Evolutionary conservation across 495 filamentous ascomycete genomes (phyloP), one percentile per base, ranked within the genome.

Genomic region (Xylaria intraflava): DNA sequence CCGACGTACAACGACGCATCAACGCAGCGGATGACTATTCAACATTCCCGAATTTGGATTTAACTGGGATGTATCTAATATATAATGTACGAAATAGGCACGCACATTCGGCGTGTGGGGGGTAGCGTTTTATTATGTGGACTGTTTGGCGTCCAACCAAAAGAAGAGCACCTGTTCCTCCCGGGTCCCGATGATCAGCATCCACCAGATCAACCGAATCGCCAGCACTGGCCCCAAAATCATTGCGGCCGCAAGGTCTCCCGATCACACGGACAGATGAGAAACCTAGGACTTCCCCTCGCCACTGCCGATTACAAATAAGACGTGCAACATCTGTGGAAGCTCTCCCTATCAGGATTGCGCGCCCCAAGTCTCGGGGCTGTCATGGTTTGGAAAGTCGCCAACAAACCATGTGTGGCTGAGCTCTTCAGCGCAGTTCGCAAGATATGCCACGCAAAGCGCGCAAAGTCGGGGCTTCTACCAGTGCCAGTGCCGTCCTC

Each of bases 211-310:
- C 27, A 17, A 17, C 35, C 35, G 35, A 38, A n/a, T 3, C n/a
- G 35, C 35, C 35, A 38, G 35, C 35, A 11, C 35, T 33, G 19
- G 4, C n/a, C 16, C 24, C 42, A 14, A 14, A 39, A 44, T 40
- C 24, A 43, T 33, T 17, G 40, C 29, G 27, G 27, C 30, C 20
- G 30, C 29, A 53, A 33, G 39, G 22, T 46, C 30, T 38, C 11
- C n/a, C 9, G 27, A 38, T 27, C 50, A 53, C 50, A 30, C 22
- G 50, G 31, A 43, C 39, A 51, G 35, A n/a, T 1, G 7, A n/a
- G 17, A 38, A 38, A 10, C 9, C 23, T 46, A 38, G 50, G 50
- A 46, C 40, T 33, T 53, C 49, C n/a, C 26, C 50, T 45, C 50
- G 27, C 40, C 24, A 30, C 35, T 38, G 35, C 35, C 16, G 35